Evolutionary conservation across 306 rosid genomes (phyloP).

Genomic region (Cucurbita moschata): DNA sequence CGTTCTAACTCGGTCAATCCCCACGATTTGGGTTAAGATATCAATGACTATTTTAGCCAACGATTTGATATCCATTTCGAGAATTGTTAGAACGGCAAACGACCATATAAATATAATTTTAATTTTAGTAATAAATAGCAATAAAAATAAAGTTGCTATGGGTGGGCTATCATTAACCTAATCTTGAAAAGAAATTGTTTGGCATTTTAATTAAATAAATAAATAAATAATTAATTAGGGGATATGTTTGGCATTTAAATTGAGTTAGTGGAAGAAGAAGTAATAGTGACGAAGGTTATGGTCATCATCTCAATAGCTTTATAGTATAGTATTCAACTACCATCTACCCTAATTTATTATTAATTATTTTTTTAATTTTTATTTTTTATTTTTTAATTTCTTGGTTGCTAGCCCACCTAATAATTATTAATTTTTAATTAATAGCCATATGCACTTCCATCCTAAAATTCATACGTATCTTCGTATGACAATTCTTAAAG

Average conservation of each 20-base stretch:
- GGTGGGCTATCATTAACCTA: constrained; percentile 9
- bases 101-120: too few species aligned
- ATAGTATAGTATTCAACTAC: constrained; percentile 3
- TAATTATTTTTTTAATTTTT: too few species aligned
- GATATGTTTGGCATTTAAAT: background rate
- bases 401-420: background rate
- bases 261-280: background rate
- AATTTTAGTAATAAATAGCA: background rate
- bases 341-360: background rate
- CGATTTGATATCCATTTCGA: too few species aligned
- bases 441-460: background rate
- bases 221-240: too few species aligned
- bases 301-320: background rate
- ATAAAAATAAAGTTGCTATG: background rate
- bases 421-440: background rate
- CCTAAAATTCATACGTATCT: too few species aligned
- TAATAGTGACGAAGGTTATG: constrained; percentile 1
- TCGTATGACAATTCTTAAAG: background rate
- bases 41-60: too few species aligned
- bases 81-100: too few species aligned
- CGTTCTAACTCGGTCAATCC: too few species aligned
- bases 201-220: background rate
- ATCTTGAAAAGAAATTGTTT: background rate
- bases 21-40: too few species aligned
- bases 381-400: too few species aligned